A percentile compares a stretch with the other conserved stretches of the same genome.
phyloP scores from a whole-genome alignment of 108 stramenopile species.

The Stephanodiscus minutulus region DNA sequence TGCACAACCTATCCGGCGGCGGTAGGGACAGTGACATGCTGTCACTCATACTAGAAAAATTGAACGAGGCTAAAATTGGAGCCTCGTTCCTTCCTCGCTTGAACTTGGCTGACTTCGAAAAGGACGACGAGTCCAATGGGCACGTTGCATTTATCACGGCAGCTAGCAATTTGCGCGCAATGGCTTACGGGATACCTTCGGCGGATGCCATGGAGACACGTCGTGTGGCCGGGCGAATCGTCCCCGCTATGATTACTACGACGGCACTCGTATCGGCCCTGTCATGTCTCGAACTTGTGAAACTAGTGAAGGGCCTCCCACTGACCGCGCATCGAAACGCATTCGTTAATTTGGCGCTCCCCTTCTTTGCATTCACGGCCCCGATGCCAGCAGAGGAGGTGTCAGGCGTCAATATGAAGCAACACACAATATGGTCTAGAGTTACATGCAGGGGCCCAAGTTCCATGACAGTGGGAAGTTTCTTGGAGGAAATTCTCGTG shows the following conservation, averaged over 20 bases:
- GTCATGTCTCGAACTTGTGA: conserved; percentile 93
- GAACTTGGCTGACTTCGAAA: conserved; percentile 83
- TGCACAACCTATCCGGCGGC: conserved; percentile 35
- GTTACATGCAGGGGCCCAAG: conserved; percentile 66
- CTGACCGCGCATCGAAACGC: conserved; percentile 87
- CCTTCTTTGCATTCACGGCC: conserved; percentile 94
- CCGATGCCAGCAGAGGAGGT: conserved; percentile 81
- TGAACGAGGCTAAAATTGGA: conserved; percentile 52
- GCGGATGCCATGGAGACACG: conserved; percentile 94
- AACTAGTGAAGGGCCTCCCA: conserved; percentile 79
- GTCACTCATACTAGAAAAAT: conserved; percentile 28
- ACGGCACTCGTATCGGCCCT: conserved; percentile 95
- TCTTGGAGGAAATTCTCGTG: conserved; percentile 63
- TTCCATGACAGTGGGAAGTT: conserved; percentile 55
- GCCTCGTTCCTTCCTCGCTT: conserved; percentile 48
- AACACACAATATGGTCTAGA: conserved; percentile 93
- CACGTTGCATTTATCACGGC: conserved; percentile 95
- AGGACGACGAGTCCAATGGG: conserved; percentile 95
- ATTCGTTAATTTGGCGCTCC: conserved; percentile 93
- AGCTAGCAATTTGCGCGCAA: conserved; percentile 92
- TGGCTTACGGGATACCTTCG: conserved; percentile 93
- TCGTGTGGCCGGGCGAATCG: conserved; percentile 95
- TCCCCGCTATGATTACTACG: conserved; percentile 98
- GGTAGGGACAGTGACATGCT: conserved; percentile 22
- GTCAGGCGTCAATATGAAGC: conserved; percentile 59